These are phyloP conservation scores for Cordyceps fumosorosea DNA, from an alignment of 2,329 filamentous ascomycete species.

Conservation along the genomic window DNA sequence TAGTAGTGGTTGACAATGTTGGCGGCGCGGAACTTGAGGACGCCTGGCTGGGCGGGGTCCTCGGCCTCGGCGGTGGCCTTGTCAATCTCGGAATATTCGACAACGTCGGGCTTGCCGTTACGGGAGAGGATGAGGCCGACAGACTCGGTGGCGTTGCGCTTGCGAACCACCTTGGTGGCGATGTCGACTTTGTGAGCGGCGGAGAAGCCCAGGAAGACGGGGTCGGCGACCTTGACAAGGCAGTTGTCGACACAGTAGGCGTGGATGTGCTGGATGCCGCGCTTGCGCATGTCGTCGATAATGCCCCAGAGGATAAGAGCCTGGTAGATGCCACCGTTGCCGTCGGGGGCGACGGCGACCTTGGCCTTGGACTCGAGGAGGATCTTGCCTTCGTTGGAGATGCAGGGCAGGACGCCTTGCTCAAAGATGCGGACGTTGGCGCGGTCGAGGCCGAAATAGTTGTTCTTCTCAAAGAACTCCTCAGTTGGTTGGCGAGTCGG, in stretches of 20 bases:
- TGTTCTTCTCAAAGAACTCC: constrained; percentile 82
- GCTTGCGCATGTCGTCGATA: constrained; percentile 78
- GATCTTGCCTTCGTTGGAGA: constrained; percentile 97
- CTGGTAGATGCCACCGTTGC: constrained; percentile 95
- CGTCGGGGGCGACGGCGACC: constrained; percentile 91
- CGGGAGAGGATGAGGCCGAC: constrained; percentile 91
- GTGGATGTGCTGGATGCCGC: constrained; percentile 90
- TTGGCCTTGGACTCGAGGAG: constrained; percentile 83
- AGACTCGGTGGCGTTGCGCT: constrained; percentile 92
- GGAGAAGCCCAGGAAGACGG: constrained; percentile 89
- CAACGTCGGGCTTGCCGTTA: constrained; percentile 93
- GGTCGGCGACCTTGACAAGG: constrained; percentile 97
- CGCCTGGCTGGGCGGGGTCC: constrained; percentile 69
- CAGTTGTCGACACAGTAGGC: constrained; percentile 99
- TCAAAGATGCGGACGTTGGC: constrained; percentile 91
- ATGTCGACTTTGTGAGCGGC: constrained; percentile 87
- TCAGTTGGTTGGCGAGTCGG: constrained; percentile 90
- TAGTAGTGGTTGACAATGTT: constrained; percentile 99
- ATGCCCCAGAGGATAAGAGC: constrained; percentile 76
- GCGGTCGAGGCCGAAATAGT: constrained; percentile 82
- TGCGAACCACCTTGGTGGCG: constrained; percentile 98
- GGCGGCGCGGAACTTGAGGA: constrained; percentile 93
- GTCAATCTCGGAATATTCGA: constrained; percentile 98
- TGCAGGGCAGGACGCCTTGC: constrained; percentile 93
- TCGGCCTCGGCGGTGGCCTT: constrained; percentile 79